Evolutionary conservation across 164 flowering plant species (phyloP), one percentile per base, ranked within the genome.

Genomic region (Chimonanthus praecox): DNA sequence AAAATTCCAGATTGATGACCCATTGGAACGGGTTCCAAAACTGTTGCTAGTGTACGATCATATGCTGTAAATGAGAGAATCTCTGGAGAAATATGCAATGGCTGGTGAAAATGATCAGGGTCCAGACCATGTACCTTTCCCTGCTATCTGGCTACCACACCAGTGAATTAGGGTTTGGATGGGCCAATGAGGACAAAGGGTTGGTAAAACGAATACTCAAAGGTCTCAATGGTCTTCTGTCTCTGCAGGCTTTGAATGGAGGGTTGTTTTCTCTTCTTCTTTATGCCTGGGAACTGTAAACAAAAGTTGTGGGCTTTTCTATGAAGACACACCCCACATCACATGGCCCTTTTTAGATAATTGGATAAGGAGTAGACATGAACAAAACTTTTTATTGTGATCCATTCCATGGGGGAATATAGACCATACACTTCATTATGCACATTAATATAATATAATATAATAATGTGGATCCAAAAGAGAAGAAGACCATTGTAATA

Each of bases 201-300:
- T 47, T 65, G 67, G 67, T 75, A 64, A 64, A 69, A 68, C 43
- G 58, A 72, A 66, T 2, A 47, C 58, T 18, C 61, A 75, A 51
- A 72, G 74, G 66, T 60, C 48, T 43, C 4, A 63, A 63, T 63
- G 66, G 8, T 6, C 44, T 4, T 63, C 44, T 63, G 66, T 44
- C 73, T 33, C 5, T 64, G 76, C 72, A 75, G 75, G 63, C 75
- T 68, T 71, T 72, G 70, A 64, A 46, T 62, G 71, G 74, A 33
- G 21, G 69, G 49, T 20, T 69, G 74, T 58, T 51, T 68, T 76
- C 71, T 70, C 66, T 63, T 44, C 21, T 33, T 62, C 65, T 21
- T 65, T 78, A 72, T 74, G 78, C 76, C 71, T 77, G 66, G 84
- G 82, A 82, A 82, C 63, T 50, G 82, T 58, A 79, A 66, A 33